phyloP scores from a whole-genome alignment of 768 basidiomycete genomes.

The Solioccasus polychromus region DNA sequence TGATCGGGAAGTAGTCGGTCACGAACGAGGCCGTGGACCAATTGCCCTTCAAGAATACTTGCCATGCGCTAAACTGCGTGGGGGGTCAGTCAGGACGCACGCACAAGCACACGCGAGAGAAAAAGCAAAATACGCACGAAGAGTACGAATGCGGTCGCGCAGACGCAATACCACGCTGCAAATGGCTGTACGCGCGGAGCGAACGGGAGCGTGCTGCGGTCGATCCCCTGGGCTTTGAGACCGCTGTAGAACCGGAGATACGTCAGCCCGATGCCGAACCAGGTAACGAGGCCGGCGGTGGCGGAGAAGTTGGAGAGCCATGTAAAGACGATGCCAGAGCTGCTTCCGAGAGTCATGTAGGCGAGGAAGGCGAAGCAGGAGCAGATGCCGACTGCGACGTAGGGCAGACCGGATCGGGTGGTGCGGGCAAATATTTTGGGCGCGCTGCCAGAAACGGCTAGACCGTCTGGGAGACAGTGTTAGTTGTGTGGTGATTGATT shows the following conservation, averaged over 20 bases:
- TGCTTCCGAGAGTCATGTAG: conserved; percentile 38
- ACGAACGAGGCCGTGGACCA: conserved; percentile 41
- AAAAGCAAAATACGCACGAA: conserved; percentile 42
- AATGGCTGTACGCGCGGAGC: conserved; percentile 39
- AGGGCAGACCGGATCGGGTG: conserved; percentile 41
- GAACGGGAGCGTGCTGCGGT: conserved; percentile 47
- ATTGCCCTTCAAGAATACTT: conserved; percentile 38
- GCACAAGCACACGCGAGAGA: too few species aligned
- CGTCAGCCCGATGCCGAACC: conserved; percentile 44
- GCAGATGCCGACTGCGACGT: conserved; percentile 34
- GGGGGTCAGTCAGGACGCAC: background rate
- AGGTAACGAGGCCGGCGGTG: conserved; percentile 41
- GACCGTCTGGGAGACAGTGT: conserved; percentile 42
- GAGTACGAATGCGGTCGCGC: conserved; percentile 27
- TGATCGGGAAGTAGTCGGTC: conserved; percentile 41
- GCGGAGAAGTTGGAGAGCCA: conserved; percentile 39
- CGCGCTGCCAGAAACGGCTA: conserved; percentile 51
- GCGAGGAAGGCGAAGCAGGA: conserved; percentile 35
- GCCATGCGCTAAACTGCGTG: conserved; percentile 38
- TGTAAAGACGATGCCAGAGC: conserved; percentile 38
- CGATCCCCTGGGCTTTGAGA: conserved; percentile 47
- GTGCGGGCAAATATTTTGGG: conserved; percentile 50
- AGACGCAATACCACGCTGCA: conserved; percentile 36
- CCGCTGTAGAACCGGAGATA: conserved; percentile 49
- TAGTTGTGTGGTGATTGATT: background rate